Conservation (phyloP, 495 filamentous ascomycete genomes). For the Lepraria neglecta region DNA sequence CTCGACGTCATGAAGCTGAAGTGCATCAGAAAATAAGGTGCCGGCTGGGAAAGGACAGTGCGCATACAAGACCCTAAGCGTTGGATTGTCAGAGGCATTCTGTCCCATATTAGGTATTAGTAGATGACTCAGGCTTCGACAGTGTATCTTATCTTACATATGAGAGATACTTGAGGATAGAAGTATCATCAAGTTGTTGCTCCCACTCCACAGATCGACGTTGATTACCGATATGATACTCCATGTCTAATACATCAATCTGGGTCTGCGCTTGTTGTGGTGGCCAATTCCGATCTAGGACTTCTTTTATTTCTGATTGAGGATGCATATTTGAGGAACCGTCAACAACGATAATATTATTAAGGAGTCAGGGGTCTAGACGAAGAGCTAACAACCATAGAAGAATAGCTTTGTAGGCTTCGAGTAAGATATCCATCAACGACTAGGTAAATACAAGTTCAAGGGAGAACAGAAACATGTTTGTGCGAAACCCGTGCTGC, state of each 20-base stretch:
- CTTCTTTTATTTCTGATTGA: background rate
- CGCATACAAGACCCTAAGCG: conserved; percentile 4
- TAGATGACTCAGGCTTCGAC: too few relatives aligned
- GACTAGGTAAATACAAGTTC: too few relatives aligned
- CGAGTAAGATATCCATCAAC: too few relatives aligned
- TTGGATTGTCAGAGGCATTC: background rate
- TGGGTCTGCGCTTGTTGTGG: background rate
- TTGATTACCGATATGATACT: background rate
- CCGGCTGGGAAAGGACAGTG: background rate
- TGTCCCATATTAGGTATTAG: background rate
- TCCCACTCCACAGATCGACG: background rate
- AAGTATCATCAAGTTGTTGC: background rate
- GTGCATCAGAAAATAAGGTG: background rate
- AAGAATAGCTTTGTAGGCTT: too few relatives aligned
- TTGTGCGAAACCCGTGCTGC: too few relatives aligned
- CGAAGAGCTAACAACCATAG: too few relatives aligned
- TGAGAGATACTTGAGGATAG: background rate
- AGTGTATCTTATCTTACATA: background rate
- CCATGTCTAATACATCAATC: background rate
- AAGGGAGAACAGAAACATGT: too few relatives aligned
- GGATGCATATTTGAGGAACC: background rate
- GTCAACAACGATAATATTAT: too few relatives aligned
- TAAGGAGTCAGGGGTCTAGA: too few relatives aligned
- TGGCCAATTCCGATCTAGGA: background rate
- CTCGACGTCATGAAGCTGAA: background rate